phyloP scores from a whole-genome alignment of 805 yeast species.

The Wickerhamiella shivajii region DNA sequence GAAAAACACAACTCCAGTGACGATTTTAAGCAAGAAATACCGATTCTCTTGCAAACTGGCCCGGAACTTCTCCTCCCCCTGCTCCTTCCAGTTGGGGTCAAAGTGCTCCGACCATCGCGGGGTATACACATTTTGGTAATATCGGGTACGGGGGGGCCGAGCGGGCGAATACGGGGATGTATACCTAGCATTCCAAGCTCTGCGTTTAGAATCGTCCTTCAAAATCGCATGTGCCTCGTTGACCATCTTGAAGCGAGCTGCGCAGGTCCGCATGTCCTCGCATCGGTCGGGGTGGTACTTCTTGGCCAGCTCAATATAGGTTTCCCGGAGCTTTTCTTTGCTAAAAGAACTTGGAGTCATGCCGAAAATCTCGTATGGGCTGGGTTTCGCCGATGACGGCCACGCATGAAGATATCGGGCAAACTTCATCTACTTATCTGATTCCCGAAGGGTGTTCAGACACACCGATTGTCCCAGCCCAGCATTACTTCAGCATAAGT shows the following conservation, averaged over 20 bases:
- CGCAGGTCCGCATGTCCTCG: constrained; percentile 6
- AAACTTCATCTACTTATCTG: too few species aligned
- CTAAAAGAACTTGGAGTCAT: constrained; percentile 27
- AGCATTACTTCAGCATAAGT: too few species aligned
- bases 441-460: too few species aligned
- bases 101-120: too few species aligned
- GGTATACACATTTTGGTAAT: constrained; percentile 3
- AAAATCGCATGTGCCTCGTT: constrained; percentile 47
- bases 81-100: too few species aligned
- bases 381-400: constrained; percentile 44
- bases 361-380: constrained; percentile 59
- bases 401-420: constrained; percentile 24
- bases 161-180: neutral
- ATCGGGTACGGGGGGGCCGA: constrained; percentile 1
- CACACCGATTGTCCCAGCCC: too few species aligned
- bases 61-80: constrained; percentile 25
- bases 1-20: constrained; percentile 28
- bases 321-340: constrained; percentile 29
- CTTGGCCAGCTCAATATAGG: constrained; percentile 50
- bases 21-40: constrained; percentile 31
- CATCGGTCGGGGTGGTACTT: constrained; percentile 64
- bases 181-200: constrained; percentile 19
- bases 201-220: constrained; percentile 30
- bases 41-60: constrained; percentile 27
- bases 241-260: constrained; percentile 36